Percentiles rank a stretch among this genome's conserved stretches.
These are phyloP conservation scores for Apiospora hydei DNA, from an alignment of 2,329 filamentous ascomycete species.

Conservation along the genomic window DNA sequence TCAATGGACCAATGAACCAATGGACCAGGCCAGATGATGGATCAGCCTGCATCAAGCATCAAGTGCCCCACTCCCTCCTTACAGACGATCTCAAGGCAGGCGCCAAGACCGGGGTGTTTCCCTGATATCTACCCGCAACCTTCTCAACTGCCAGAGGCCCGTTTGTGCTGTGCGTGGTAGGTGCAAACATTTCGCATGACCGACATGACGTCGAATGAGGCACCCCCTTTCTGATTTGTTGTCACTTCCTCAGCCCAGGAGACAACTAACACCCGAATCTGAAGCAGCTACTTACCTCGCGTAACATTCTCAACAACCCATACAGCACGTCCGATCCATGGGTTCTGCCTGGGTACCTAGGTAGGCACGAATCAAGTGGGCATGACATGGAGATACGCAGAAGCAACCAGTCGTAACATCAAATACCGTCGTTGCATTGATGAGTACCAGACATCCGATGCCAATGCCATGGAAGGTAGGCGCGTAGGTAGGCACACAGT, in stretches of 20 bases:
- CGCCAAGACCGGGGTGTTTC: constrained; percentile 20
- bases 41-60: background rate
- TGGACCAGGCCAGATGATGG: background rate
- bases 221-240: background rate
- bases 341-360: background rate
- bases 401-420: background rate
- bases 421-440: background rate
- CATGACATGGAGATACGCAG: background rate
- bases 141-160: constrained; percentile 1
- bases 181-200: background rate
- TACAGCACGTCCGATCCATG: background rate
- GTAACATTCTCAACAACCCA: background rate
- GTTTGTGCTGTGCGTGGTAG: background rate
- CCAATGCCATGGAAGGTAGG: no score
- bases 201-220: constrained; percentile 2
- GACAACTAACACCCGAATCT: background rate
- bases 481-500: background rate
- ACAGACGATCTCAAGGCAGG: background rate
- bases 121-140: constrained; percentile 17
- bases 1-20: background rate
- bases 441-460: background rate
- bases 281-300: constrained; percentile 1
- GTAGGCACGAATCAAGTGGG: background rate
- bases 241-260: background rate
- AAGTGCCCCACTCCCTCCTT: background rate